Evolutionary conservation across 495 filamentous ascomycete species (phyloP), one percentile per base, ranked within the genome.

Genomic region (Penicillium desertorum): DNA sequence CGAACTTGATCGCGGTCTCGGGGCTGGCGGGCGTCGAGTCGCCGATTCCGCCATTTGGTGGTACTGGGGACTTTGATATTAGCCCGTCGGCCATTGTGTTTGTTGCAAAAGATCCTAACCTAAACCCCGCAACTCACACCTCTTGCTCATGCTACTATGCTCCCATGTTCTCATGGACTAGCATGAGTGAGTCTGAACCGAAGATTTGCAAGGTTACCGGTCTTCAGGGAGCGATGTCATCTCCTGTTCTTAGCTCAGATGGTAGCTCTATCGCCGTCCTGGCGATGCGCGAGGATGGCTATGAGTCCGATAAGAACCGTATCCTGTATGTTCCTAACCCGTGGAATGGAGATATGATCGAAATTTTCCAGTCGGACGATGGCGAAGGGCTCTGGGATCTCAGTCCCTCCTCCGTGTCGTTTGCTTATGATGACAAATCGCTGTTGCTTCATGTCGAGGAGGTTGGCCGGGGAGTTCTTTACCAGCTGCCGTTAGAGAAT

Each of bases 281-380:
- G 42, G 81, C 86, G 32, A 92, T 92, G 89, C 78, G 81, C 23
- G 76, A 84, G 58, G 84, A 88, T 61, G 90, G 91, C 22, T 96
- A 98, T 66, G 93, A 98, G 72, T 87, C 87, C 10, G 93, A 97
- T 75, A 89, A 90, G 71, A 88, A 92, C 46, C 79, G 89, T 4
- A 79, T 96, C 4, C 70, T 97, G 51, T 73, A 96, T 14, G 68
- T 90, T 46, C 71, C 72, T 6, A 82, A 88, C 61, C 76, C 83
- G 7, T 79, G 77, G 74, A 81, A 77, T 63, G 80, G 82, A 5
- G 67, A 75, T 37, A 74, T 76, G 57, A 76, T 84, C 37, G 86
- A 89, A 56, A 82, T 87, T 39, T 87, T 85, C 67, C 70, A 77
- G 45, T 86, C 84, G 0, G 54, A 78, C 1, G 82, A 89, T 63